Base-by-base conservation (phyloP, 768 basidiomycete genomes). In the Hygrophoropsis aurantiaca region DNA sequence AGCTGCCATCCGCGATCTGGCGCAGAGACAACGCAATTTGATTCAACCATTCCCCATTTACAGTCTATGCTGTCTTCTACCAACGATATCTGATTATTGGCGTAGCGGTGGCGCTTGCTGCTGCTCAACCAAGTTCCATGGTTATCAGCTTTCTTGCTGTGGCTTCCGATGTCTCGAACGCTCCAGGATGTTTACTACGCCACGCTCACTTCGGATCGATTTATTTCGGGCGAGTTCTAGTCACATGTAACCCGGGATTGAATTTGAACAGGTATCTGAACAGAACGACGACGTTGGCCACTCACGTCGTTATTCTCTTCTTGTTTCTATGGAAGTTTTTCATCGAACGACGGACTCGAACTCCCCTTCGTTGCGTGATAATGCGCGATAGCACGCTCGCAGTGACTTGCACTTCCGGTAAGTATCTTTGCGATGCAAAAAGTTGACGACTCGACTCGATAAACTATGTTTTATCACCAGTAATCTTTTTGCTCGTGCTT, bases 261-360 rank as follows among this genome's bases (percentile, higher is more conserved):
- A n/a, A n/a, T n/a, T n/a, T n/a, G n/a, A n/a, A n/a, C n/a, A n/a
- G n/a, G n/a, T n/a, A 26, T 30, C 13, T 30, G 27, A 56, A 10
- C 18, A 51, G 59, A 8, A 40, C 43, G 5, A 56, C 58, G 25
- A 63, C 54, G 4, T 49, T 63, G 51, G 49, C 49, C 3, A 56
- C 44, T 5, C 50, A 50, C 23, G 0, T 49, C 3, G 1, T 50
- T 1, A 37, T 63, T 33, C 45, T 53, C 16, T 50, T 56, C 41
- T 47, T 62, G 54, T 50, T 56, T 1, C 49, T 55, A 20, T 60
- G 47, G 54, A 49, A 50, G 26, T 62, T 42, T 33, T 7, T 58
- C 1, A 32, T 36, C 15, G 40, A 11, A 15, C 11, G 7, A 13
- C 11, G 44, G 20, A n/a, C 39, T 4, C 36, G 25, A 39, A 15